These are phyloP conservation scores for Zopfochytrium polystomum DNA, from an alignment of 371 early-diverging fungal genomes.

Conservation along the genomic window DNA sequence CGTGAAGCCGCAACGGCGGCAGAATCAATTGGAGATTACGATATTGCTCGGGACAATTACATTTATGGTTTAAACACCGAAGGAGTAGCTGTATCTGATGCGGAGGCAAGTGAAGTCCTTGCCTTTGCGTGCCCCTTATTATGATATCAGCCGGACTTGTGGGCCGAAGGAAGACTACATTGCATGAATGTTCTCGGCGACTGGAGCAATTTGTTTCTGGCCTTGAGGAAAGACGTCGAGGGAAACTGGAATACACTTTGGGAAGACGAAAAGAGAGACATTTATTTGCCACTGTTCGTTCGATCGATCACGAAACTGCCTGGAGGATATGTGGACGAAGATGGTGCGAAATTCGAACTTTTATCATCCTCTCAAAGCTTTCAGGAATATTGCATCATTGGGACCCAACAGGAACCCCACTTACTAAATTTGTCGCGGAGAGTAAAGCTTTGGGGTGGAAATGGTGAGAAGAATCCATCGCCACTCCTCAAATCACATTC, in stretches of 20 bases:
- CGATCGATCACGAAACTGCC: constrained; percentile 53
- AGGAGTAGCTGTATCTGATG: constrained; percentile 39
- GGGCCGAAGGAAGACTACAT: constrained; percentile 45
- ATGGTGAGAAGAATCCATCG: too few relatives aligned
- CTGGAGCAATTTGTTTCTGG: constrained; percentile 58
- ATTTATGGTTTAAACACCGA: constrained; percentile 41
- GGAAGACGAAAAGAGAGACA: constrained; percentile 51
- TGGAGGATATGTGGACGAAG: constrained; percentile 43
- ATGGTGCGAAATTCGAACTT: constrained; percentile 9
- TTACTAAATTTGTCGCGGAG: too few relatives aligned
- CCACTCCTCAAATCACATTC: too few relatives aligned
- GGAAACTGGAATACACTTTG: constrained; percentile 48
- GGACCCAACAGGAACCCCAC: background rate
- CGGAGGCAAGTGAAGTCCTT: too few relatives aligned
- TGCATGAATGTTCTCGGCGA: constrained; percentile 62
- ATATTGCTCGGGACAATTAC: constrained; percentile 51
- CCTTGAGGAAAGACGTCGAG: constrained; percentile 46
- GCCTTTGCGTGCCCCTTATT: too few relatives aligned
- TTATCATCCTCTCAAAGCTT: background rate
- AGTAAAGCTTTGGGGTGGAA: background rate
- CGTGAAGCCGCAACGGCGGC: constrained; percentile 53
- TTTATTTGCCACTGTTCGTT: constrained; percentile 56
- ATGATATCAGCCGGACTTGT: constrained; percentile 12
- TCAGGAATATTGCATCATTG: background rate
- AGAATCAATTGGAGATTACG: constrained; percentile 60